A percentile compares a stretch with the other conserved stretches of the same genome.
Conservation (phyloP, 352 stramenopile genomes). For the Pythium scleroteichum region DNA sequence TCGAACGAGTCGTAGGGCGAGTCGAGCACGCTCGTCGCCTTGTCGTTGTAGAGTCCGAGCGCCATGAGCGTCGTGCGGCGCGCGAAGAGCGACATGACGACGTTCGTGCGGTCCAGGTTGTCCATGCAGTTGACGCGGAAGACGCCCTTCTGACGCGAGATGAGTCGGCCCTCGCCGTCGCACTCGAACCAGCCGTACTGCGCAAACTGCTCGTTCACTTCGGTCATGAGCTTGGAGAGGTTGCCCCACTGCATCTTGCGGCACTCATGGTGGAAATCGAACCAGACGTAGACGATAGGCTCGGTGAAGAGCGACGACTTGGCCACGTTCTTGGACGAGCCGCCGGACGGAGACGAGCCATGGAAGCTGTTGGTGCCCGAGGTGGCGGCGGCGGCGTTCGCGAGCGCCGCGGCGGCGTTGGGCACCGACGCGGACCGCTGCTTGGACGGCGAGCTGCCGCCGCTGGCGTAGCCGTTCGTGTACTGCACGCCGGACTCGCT, state of each 20-base stretch:
- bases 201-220: constrained; percentile 67
- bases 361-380: constrained; percentile 13
- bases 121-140: constrained; percentile 99
- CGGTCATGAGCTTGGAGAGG: constrained; percentile 84
- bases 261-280: constrained; percentile 97
- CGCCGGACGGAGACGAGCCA: neutral
- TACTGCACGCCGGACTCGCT: constrained; percentile 27
- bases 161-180: constrained; percentile 51
- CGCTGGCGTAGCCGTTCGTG: constrained; percentile 15
- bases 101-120: constrained; percentile 97
- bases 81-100: constrained; percentile 95
- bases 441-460: constrained; percentile 39
- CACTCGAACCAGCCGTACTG: constrained; percentile 75
- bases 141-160: constrained; percentile 88
- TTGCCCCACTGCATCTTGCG: constrained; percentile 93
- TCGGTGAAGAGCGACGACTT: constrained; percentile 50
- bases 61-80: constrained; percentile 80
- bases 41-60: constrained; percentile 46
- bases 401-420: constrained; percentile 12
- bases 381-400: neutral
- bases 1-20: constrained; percentile 68
- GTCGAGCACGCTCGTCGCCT: constrained; percentile 39
- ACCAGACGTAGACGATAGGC: constrained; percentile 92
- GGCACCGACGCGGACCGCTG: constrained; percentile 20
- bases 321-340: neutral